Percentiles rank a stretch among this genome's conserved stretches.
These are phyloP conservation scores for Blepharisma undulans DNA, from an alignment of 169 alveolate genomes.

Conservation along the genomic window DNA sequence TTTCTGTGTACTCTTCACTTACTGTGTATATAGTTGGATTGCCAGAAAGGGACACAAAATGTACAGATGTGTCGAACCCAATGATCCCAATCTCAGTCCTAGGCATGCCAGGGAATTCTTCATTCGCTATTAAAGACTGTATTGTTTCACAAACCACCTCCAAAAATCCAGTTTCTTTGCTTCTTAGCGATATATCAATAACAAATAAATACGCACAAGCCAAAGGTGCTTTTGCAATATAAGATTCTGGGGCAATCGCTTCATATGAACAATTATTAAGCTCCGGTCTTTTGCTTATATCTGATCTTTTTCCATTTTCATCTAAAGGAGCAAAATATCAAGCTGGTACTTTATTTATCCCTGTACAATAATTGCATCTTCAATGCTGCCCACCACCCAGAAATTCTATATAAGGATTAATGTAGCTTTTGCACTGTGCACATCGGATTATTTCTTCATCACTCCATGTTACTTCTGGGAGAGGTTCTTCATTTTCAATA, in stretches of 20 bases:
- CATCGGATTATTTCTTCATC: slow-evolving; percentile 89
- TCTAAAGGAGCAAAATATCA: slow-evolving; percentile 80
- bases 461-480: slow-evolving; percentile 45
- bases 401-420: slow-evolving; percentile 95
- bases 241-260: slow-evolving; percentile 94
- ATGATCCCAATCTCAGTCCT: slow-evolving; percentile 93
- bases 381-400: slow-evolving; percentile 94
- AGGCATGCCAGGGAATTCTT: slow-evolving; percentile 79
- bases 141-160: slow-evolving; percentile 87
- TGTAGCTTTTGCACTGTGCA: slow-evolving; percentile 91
- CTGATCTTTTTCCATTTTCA: slow-evolving; percentile 85
- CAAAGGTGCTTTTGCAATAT: slow-evolving; percentile 96
- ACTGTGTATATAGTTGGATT: slow-evolving; percentile 85
- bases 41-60: slow-evolving; percentile 89
- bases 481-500: background rate
- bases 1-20: slow-evolving; percentile 91
- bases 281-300: slow-evolving; percentile 89
- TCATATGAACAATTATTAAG: slow-evolving; percentile 93
- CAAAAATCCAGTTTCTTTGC: slow-evolving; percentile 82
- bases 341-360: slow-evolving; percentile 90
- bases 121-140: slow-evolving; percentile 77
- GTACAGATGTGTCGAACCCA: slow-evolving; percentile 94
- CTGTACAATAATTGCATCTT: slow-evolving; percentile 96
- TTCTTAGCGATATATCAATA: slow-evolving; percentile 42
- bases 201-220: slow-evolving; percentile 93